phyloP scores from a whole-genome alignment of 2,329 filamentous ascomycete species.

The Arthroderma uncinatum region DNA sequence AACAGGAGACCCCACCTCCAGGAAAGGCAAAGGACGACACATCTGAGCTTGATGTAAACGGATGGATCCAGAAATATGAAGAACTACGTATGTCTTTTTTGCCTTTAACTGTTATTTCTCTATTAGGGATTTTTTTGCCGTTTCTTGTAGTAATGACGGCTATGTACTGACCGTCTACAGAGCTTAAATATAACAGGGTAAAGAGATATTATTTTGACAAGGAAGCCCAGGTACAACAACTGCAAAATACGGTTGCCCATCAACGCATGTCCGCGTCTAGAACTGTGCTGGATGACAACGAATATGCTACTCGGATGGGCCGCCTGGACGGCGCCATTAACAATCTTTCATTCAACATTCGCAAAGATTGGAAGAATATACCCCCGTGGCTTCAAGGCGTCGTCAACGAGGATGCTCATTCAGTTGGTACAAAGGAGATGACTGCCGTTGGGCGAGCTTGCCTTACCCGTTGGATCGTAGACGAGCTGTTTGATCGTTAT shows the following conservation, averaged over 20 bases:
- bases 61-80: slow-evolving; percentile 35
- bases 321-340: slow-evolving; percentile 88
- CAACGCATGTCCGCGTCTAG: slow-evolving; percentile 90
- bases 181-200: slow-evolving; percentile 94
- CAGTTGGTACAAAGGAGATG: slow-evolving; percentile 93
- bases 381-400: slow-evolving; percentile 69
- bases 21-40: slow-evolving; percentile 30
- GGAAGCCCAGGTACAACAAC: slow-evolving; percentile 74
- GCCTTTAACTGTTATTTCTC: slow-evolving; percentile 1
- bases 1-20: slow-evolving; percentile 37
- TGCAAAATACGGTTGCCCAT: slow-evolving; percentile 95
- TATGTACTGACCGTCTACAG: slow-evolving; percentile 35
- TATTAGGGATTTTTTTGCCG: no score
- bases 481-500: slow-evolving; percentile 80
- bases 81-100: slow-evolving; percentile 34
- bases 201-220: slow-evolving; percentile 97
- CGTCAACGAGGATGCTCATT: slow-evolving; percentile 74
- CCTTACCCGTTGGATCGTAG: slow-evolving; percentile 79
- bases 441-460: slow-evolving; percentile 83
- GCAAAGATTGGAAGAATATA: slow-evolving; percentile 80
- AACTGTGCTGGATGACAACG: slow-evolving; percentile 87
- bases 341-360: slow-evolving; percentile 88
- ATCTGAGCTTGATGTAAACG: slow-evolving; percentile 34
- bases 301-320: slow-evolving; percentile 81
- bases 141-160: no score